Evolutionary conservation across 179 eudicot species (phyloP).

Genomic region (Amaranthus tricolor): DNA sequence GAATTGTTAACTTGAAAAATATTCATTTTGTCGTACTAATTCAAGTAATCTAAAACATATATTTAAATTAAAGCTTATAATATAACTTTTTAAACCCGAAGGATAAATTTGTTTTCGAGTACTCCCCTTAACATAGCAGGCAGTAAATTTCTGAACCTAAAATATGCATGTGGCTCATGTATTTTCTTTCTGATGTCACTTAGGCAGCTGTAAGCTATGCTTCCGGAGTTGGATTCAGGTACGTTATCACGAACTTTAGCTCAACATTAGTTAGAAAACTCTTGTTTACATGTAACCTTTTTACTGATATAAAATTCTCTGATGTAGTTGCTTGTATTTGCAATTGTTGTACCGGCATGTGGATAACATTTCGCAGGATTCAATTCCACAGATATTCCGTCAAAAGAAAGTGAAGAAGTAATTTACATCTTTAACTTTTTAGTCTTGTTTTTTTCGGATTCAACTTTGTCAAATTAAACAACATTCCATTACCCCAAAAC

Average conservation of each 20-base stretch:
- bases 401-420: constrained; percentile 73
- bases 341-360: constrained; percentile 64
- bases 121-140: constrained; percentile 1
- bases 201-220: constrained; percentile 96
- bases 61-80: too few species aligned
- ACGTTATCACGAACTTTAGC: constrained; percentile 13
- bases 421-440: constrained; percentile 14
- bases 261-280: neutral
- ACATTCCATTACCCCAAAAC: too few species aligned
- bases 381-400: constrained; percentile 68
- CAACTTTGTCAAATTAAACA: too few species aligned
- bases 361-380: constrained; percentile 66
- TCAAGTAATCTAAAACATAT: too few species aligned
- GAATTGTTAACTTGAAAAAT: too few species aligned
- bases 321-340: constrained; percentile 78
- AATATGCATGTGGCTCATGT: constrained; percentile 17
- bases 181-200: constrained; percentile 22
- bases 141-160: neutral
- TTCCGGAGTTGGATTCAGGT: constrained; percentile 89
- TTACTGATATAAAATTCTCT: constrained; percentile 7
- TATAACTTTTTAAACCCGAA: too few species aligned
- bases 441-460: too few species aligned
- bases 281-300: neutral
- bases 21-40: too few species aligned
- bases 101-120: neutral